Evolutionary conservation across 352 stramenopile genomes (phyloP), one percentile per base, ranked within the genome.

Genomic region (Phytophthora ohioensis): DNA sequence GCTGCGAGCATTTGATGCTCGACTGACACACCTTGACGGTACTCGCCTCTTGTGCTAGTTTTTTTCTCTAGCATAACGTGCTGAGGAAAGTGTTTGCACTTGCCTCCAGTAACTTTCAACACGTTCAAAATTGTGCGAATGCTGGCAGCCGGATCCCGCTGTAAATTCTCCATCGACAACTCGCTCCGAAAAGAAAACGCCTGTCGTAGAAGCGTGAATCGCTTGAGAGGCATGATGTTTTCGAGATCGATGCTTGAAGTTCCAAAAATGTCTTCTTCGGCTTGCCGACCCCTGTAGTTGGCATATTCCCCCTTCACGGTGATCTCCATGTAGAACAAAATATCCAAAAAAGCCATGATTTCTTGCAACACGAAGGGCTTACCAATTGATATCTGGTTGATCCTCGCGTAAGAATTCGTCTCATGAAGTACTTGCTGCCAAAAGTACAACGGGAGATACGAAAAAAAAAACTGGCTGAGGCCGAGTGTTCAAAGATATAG

Each of bases 81-180:
- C 49, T 64, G 39, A 0, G 59, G 67, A 43, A 81, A 81, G 21
- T 73, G 70, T 17, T 71, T 74, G 64, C 67, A 21, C 21, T 21
- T 21, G 21, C 21, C 21, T 21, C 0, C 21, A 21, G 21, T 21
- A 21, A 21, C 21, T 21, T 21, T 21, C 21, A 21, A 21, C 21
- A 21, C 21, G 21, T 21, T 21, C 21, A 21, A 21, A 21, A 21
- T 21, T 21, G 21, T 21, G 21, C 21, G 21, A 21, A 21, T 21
- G 0, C 21, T 21, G 21, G 21, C 21, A 21, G 21, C 21, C 21
- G 21, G 21, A 21, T 21, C 21, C 21, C 21, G 21, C 21, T 21
- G 21, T 21, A 21, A 21, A 21, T 21, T 21, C 21, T 21, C 21
- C 21, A 21, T 21, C 21, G 21, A 21, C 21, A 21, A 21, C 21